Evolutionary conservation across 1,284 basidiomycete species (phyloP), one percentile per base, ranked within the genome.

Genomic region (Microbotryomycetes sp.): DNA sequence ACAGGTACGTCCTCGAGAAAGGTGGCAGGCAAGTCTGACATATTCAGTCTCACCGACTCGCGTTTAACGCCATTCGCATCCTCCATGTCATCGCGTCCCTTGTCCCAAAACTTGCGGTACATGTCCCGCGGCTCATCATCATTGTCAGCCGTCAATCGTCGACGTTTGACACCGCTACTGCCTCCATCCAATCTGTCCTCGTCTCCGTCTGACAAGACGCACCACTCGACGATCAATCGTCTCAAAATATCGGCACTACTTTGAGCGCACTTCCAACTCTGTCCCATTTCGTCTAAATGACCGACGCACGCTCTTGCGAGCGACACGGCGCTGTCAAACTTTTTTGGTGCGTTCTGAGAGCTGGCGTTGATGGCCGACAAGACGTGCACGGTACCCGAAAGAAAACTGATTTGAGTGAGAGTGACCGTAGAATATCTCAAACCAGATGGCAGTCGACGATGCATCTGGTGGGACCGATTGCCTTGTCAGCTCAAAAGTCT

Each of bases 341-440:
- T 41, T 41, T 41, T 41, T 11, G 9, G 35, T 11, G 35, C 35
- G 18, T 41, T 41, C 18, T 41, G 35, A 41, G 35, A 11, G 9
- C 11, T 11, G 9, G 35, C 35, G 35, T 41, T 41, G 47, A 82
- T 79, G 11, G 82, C 81, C 27, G 78, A 77, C 23, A 85, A 77
- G 13, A 85, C 76, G 70, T 79, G 83, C 21, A 84, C 77, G 0
- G 84, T 86, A 18, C 84, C 85, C 0, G 85, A 83, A 6, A 81
- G 80, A 72, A 85, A 87, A 52, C 82, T 77, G 48, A 81, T 79
- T 68, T 86, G 84, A 30, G 84, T 78, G 54, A 83, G 76, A 3
- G 83, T 84, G 47, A 85, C 79, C 0, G 85, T 82, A 18, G 79
- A 77, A 67, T 81, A 84, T 30, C 84, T 82, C 3, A 87, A 76